These are phyloP conservation scores for Novymonas esmeraldas DNA, from an alignment of 208 protist genomes.

Conservation along the genomic window DNA sequence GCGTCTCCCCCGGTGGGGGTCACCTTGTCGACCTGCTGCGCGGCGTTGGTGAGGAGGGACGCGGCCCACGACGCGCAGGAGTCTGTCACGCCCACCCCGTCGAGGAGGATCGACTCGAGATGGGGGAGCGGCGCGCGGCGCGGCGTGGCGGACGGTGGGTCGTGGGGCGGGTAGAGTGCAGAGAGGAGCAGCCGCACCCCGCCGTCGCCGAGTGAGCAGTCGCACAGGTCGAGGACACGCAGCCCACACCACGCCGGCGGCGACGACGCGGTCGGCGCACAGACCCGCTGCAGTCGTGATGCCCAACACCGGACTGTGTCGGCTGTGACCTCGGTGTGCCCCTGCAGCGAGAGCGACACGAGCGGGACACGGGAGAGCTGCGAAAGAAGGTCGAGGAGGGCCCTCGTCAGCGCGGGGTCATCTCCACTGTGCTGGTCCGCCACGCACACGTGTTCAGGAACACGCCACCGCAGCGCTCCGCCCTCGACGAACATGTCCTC, in stretches of 20 bases:
- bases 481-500: neutral
- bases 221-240: constrained; percentile 15
- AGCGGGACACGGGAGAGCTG: neutral
- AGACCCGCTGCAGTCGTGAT: neutral
- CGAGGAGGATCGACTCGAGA: constrained; percentile 5
- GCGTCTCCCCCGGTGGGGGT: neutral
- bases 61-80: neutral
- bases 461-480: neutral
- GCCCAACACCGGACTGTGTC: neutral
- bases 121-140: neutral
- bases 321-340: constrained; percentile 10
- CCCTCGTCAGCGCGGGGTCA: neutral
- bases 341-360: neutral
- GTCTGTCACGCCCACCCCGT: constrained; percentile 20
- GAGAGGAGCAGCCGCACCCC: constrained; percentile 18
- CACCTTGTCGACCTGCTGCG: neutral
- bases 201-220: constrained; percentile 13
- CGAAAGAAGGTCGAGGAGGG: neutral
- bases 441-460: neutral
- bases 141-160: neutral
- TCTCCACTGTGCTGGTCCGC: neutral
- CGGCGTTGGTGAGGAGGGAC: neutral
- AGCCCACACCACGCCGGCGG: neutral
- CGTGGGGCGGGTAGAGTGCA: constrained; percentile 2
- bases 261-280: neutral